Conservation (phyloP, 352 stramenopile species). For the Globisporangium cederbergense region DNA sequence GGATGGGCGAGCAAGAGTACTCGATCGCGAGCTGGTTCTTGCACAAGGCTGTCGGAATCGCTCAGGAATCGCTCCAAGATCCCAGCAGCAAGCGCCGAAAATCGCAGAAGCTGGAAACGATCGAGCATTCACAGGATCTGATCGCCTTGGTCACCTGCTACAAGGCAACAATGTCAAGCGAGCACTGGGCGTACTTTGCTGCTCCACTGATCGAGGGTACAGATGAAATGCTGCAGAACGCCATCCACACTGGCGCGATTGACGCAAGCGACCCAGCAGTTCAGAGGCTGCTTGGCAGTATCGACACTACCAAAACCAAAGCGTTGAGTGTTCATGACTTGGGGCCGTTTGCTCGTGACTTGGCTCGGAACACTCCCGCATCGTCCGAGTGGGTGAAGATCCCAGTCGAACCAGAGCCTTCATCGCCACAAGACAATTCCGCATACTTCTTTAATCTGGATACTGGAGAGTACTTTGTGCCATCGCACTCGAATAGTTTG, state of each 20-base stretch:
- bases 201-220: constrained; percentile 19
- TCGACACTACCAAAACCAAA: constrained; percentile 17
- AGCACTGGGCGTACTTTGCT: constrained; percentile 13
- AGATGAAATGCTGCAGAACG: constrained; percentile 9
- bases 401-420: not conserved
- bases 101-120: not conserved
- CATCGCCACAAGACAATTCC: not conserved
- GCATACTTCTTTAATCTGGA: constrained; percentile 67
- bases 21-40: constrained; percentile 46
- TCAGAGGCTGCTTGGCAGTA: not conserved
- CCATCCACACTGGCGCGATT: not conserved
- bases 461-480: constrained; percentile 34
- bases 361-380: constrained; percentile 33
- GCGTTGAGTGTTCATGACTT: constrained; percentile 11
- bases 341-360: constrained; percentile 25
- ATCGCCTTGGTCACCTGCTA: constrained; percentile 39
- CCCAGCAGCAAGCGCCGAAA: not conserved
- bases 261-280: not conserved
- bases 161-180: constrained; percentile 26
- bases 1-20: constrained; percentile 40
- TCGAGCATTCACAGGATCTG: constrained; percentile 23
- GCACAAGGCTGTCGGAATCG: constrained; percentile 20
- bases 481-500: not conserved
- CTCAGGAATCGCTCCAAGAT: not conserved
- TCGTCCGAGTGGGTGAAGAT: constrained; percentile 63